Base-by-base conservation (phyloP, 108 stramenopile genomes). In the Seminavis robusta region DNA sequence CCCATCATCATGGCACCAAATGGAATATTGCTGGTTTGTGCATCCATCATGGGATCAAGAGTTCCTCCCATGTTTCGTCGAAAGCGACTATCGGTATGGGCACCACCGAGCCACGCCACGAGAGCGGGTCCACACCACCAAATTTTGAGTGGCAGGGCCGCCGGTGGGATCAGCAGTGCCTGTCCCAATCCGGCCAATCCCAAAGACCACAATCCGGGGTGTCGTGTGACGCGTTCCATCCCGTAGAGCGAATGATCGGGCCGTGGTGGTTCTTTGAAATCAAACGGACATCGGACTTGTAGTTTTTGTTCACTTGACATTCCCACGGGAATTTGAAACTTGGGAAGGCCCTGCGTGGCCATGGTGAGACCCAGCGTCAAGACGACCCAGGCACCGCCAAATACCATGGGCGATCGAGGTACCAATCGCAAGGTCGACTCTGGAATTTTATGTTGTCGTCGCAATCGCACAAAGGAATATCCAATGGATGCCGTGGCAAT, bases 261-360 rank as follows among this genome's bases (percentile, higher is more conserved):
- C 26, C 33, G 20, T 38, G 33, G 44, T 23, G 44, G 41, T 33
- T 71, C 84, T 2, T 82, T 65, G 58, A 95, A 94, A 71, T 95
- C 95, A 50, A 94, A 91, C 3, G 95, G 95, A 69, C 95, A 95
- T 21, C 89, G 84, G 29, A 95, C 84, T 71, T 95, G 84, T 60
- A 80, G 75, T 3, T 52, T 66, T 43, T 42, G 20, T 49, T 10
- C 47, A 31, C 40, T 16, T 4, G 38, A 53, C 43, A 73, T 59
- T n/a, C 77, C 56, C 4, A 93, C 61, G 1, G 95, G 95, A 20
- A 90, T 74, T 61, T 91, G 90, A 27, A 94, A 56, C 47, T 77
- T 86, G 28, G 95, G 95, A 8, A 80, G 63, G 0, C 83, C 56
- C 47, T 96, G 90, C 21, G 77, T 73, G 8, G 80, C 74, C 67